Percentiles rank a stretch among this genome's conserved stretches.
Evolutionary conservation across 805 yeast species (phyloP).

Genomic region (Saccharomycopsis lassenensis): DNA sequence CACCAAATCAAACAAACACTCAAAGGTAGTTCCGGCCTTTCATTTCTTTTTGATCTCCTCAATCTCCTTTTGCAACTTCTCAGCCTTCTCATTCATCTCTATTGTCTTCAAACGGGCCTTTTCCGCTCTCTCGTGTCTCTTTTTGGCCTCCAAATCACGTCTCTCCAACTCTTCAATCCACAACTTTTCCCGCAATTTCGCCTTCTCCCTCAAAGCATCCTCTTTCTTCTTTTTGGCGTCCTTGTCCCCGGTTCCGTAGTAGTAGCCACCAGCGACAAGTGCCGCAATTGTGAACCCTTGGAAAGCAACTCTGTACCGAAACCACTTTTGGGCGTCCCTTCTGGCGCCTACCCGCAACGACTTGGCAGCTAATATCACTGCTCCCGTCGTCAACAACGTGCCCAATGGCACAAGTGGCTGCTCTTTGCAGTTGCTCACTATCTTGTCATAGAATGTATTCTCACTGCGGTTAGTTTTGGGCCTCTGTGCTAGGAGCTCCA

Average conservation of each 20-base stretch:
- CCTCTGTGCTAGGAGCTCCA: too few relatives aligned
- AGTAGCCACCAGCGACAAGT: conserved; percentile 64
- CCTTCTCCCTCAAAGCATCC: conserved; percentile 61
- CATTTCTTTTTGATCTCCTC: too few relatives aligned
- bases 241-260: conserved; percentile 37
- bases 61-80: too few relatives aligned
- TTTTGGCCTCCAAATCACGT: conserved; percentile 64
- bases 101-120: too few relatives aligned
- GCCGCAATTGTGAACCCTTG: conserved; percentile 80
- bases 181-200: conserved; percentile 69
- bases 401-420: conserved; percentile 90
- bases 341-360: conserved; percentile 65
- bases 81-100: too few relatives aligned
- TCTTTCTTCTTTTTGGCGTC: conserved; percentile 42
- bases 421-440: conserved; percentile 55
- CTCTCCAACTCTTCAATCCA: conserved; percentile 83
- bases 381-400: conserved; percentile 63
- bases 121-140: conserved; percentile 58
- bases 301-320: conserved; percentile 78
- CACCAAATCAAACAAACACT: too few relatives aligned
- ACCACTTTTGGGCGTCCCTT: conserved; percentile 70
- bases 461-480: conserved; percentile 21
- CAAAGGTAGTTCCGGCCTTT: too few relatives aligned
- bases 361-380: conserved; percentile 67
- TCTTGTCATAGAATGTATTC: conserved; percentile 42